Conservation (phyloP, 805 yeast genomes). For the Metschnikowia peoriensis region DNA sequence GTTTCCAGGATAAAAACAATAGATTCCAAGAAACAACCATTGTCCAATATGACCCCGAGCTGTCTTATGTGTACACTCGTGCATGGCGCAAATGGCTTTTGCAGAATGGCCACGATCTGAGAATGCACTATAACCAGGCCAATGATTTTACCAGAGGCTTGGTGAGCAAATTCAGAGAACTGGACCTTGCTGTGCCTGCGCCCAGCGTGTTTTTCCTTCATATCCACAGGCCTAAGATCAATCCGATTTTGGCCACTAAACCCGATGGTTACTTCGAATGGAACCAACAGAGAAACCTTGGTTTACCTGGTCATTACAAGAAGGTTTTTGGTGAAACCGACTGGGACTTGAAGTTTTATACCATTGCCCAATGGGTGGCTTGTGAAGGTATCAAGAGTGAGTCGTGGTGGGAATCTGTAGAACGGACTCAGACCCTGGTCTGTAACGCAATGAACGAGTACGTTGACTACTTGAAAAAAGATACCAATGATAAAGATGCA, state of each 20-base stretch:
- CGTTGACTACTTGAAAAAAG: conserved; percentile 24
- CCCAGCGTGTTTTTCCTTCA: conserved; percentile 23
- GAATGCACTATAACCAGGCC: conserved; percentile 20
- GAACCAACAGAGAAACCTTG: conserved; percentile 22
- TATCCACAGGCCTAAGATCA: conserved; percentile 22
- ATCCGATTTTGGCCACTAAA: conserved; percentile 9
- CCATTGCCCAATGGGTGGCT: conserved; percentile 25
- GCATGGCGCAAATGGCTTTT: conserved; percentile 18
- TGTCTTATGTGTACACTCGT: conserved; percentile 11
- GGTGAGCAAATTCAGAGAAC: conserved; percentile 12
- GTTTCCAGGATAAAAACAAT: conserved; percentile 11
- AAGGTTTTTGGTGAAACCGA: conserved; percentile 19
- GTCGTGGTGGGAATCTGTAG: conserved; percentile 20
- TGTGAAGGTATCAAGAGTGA: conserved; percentile 23
- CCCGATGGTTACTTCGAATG: conserved; percentile 11
- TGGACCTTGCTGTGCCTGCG: conserved; percentile 1
- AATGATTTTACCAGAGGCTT: conserved; percentile 14
- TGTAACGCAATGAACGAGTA: conserved; percentile 23
- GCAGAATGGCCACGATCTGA: conserved; percentile 17
- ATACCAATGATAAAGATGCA: conserved; percentile 10
- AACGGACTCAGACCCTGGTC: conserved; percentile 16
- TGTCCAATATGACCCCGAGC: conserved; percentile 23
- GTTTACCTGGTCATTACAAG: conserved; percentile 17
- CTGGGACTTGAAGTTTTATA: conserved; percentile 26
- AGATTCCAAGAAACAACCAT: conserved; percentile 23